Evolutionary conservation across 164 flowering plant species (phyloP).

Genomic region (Cinnamomum chago): DNA sequence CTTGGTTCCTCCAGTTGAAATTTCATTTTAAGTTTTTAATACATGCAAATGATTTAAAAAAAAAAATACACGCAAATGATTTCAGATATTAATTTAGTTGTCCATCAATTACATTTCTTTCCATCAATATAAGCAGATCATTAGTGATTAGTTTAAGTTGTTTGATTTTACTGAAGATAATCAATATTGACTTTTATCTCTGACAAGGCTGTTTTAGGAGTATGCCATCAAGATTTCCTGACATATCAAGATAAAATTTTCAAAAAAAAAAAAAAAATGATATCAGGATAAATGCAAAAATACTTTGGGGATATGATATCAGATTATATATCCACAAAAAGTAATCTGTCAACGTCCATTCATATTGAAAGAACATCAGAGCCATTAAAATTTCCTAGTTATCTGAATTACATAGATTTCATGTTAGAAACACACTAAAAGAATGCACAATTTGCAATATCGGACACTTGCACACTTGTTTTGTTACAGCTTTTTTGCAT

Average conservation of each 20-base stretch:
- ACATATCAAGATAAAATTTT: not conserved
- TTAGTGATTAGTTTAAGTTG: not conserved
- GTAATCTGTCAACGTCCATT: not conserved
- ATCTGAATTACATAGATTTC: not conserved
- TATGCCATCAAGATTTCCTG: not conserved
- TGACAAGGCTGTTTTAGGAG: not conserved
- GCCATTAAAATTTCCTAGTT: not conserved
- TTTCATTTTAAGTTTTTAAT: too few species aligned
- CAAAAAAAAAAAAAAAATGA: too few species aligned
- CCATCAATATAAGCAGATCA: not conserved
- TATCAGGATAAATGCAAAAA: too few species aligned
- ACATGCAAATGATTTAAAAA: too few species aligned
- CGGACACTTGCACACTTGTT: not conserved
- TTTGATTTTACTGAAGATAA: too few species aligned
- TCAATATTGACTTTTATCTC: not conserved
- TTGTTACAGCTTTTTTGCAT: not conserved
- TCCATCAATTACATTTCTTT: not conserved
- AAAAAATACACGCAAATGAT: too few species aligned
- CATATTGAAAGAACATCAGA: not conserved
- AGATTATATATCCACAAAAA: not conserved
- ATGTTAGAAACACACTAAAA: not conserved
- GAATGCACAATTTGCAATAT: not conserved
- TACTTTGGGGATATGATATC: not conserved
- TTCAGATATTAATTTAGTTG: too few species aligned
- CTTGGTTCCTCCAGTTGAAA: too few species aligned